phyloP scores from a whole-genome alignment of 768 basidiomycete genomes.

The Mycena indigotica region DNA sequence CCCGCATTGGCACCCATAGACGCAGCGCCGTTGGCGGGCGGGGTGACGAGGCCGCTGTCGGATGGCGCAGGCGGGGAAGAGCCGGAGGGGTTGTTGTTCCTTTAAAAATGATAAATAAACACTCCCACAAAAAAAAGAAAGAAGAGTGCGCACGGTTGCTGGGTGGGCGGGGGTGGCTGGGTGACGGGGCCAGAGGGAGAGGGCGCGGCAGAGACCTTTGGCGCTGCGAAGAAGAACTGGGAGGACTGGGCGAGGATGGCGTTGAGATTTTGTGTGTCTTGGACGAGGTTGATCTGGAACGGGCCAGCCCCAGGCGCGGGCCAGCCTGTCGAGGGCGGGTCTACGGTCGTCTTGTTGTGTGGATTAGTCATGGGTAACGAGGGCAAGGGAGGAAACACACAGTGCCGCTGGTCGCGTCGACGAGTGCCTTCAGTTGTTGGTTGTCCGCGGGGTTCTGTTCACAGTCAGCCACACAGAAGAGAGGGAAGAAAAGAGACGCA shows the following conservation, averaged over 20 bases:
- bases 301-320: slow-evolving; percentile 45
- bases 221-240: slow-evolving; percentile 51
- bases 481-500: slow-evolving; percentile 28
- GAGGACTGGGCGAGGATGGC: slow-evolving; percentile 72
- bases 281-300: slow-evolving; percentile 76
- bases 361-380: background rate
- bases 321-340: slow-evolving; percentile 67
- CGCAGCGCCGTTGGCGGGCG: slow-evolving; percentile 31
- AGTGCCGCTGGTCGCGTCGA: slow-evolving; percentile 48
- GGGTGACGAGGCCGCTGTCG: slow-evolving; percentile 5
- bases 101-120: background rate
- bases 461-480: slow-evolving; percentile 21
- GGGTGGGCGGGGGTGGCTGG: background rate
- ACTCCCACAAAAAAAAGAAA: background rate
- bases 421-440: slow-evolving; percentile 58
- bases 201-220: slow-evolving; percentile 12
- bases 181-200: background rate
- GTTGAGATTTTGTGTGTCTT: slow-evolving; percentile 45
- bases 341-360: slow-evolving; percentile 35
- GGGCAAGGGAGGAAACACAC: background rate
- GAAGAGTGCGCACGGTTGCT: background rate
- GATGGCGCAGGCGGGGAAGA: background rate
- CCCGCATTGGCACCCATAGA: slow-evolving; percentile 32
- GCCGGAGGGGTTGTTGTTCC: background rate
- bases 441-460: slow-evolving; percentile 34